These are phyloP conservation scores for Acacia melanoxylon DNA, from an alignment of 306 rosid species.

Conservation along the genomic window DNA sequence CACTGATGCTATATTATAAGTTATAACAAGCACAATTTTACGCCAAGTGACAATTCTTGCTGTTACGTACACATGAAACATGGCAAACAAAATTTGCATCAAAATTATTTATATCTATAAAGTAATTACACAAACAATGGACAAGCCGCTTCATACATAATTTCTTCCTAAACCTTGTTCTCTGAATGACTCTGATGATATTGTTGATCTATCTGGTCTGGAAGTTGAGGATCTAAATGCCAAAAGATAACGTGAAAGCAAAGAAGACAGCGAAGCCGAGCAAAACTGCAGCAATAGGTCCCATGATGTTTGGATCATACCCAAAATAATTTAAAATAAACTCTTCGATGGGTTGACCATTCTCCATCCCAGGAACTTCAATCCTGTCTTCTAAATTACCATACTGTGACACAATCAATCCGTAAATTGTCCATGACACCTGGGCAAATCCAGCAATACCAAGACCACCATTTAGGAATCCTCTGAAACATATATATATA, in stretches of 20 bases:
- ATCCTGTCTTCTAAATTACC: conserved; percentile 51
- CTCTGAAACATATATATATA: conserved; percentile 58
- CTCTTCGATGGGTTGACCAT: conserved; percentile 28
- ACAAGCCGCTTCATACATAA: neutral
- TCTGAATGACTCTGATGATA: neutral
- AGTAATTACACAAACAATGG: neutral
- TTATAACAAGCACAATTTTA: too few relatives aligned
- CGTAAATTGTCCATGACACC: conserved; percentile 95
- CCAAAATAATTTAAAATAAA: conserved; percentile 61
- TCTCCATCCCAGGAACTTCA: conserved; percentile 44
- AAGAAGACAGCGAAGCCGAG: conserved; percentile 72
- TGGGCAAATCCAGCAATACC: conserved; percentile 96
- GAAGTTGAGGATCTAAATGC: conserved; percentile 76
- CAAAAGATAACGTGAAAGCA: conserved; percentile 70
- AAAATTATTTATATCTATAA: too few relatives aligned
- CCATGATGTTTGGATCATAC: conserved; percentile 66
- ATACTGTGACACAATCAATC: conserved; percentile 84
- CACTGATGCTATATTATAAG: too few relatives aligned
- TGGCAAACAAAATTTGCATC: neutral
- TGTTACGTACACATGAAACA: too few relatives aligned
- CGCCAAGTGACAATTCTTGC: too few relatives aligned
- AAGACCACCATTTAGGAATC: conserved; percentile 98
- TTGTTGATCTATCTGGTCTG: conserved; percentile 40
- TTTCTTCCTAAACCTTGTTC: neutral
- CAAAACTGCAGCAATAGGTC: conserved; percentile 79